These are phyloP conservation scores for Rubus idaeus DNA, from an alignment of 306 rosid species.

Conservation along the genomic window DNA sequence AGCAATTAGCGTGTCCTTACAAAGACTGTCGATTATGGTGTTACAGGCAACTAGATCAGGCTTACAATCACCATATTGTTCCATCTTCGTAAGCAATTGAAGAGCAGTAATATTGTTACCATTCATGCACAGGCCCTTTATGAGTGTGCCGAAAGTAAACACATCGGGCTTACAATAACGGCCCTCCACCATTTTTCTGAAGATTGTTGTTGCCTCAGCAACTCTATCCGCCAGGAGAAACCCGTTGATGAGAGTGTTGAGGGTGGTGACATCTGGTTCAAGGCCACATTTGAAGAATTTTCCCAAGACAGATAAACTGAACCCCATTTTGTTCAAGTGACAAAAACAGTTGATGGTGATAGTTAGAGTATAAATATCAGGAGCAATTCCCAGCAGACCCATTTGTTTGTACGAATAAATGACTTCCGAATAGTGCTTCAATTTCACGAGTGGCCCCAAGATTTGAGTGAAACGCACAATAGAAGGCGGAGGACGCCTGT, in stretches of 20 bases:
- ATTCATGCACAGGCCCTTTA: slow-evolving; percentile 34
- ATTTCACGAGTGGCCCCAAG: slow-evolving; percentile 23
- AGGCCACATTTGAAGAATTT: slow-evolving; percentile 25
- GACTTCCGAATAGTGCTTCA: slow-evolving; percentile 17
- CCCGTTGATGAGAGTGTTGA: slow-evolving; percentile 27
- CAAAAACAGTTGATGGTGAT: slow-evolving; percentile 35
- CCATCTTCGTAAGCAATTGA: slow-evolving; percentile 24
- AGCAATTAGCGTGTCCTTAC: slow-evolving; percentile 24
- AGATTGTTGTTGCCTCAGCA: background rate
- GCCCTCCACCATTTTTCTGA: background rate
- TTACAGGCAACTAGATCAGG: slow-evolving; percentile 17
- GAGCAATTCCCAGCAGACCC: background rate
- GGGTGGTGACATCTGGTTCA: slow-evolving; percentile 5
- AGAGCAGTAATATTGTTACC: slow-evolving; percentile 23
- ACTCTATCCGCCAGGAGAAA: slow-evolving; percentile 23
- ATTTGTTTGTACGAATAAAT: slow-evolving; percentile 28
- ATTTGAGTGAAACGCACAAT: slow-evolving; percentile 27
- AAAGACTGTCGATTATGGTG: slow-evolving; percentile 34
- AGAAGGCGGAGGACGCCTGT: slow-evolving; percentile 17
- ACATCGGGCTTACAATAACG: slow-evolving; percentile 9
- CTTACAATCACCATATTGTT: slow-evolving; percentile 9
- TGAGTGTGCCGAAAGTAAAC: slow-evolving; percentile 24
- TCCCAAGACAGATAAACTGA: slow-evolving; percentile 21
- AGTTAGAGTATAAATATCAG: slow-evolving; percentile 24
- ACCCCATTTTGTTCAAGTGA: slow-evolving; percentile 7